Base-by-base conservation (phyloP, 768 basidiomycete genomes). In the Phlebiopsis flavidoalba region DNA sequence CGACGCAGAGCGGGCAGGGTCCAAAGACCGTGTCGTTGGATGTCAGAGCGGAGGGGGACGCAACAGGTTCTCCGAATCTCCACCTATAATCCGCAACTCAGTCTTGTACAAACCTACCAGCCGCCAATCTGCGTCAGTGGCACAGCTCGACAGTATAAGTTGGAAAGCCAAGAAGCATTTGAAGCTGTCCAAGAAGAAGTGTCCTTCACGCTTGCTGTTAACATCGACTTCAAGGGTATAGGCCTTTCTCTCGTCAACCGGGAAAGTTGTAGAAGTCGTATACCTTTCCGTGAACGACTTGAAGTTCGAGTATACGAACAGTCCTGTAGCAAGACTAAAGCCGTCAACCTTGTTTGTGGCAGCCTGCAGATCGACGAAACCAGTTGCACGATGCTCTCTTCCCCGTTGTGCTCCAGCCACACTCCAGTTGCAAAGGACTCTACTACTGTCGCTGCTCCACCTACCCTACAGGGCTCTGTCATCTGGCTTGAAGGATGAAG, bases 301-400 rank as follows among this genome's bases (percentile, higher is more conserved):
- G 58, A 88, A 89, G 66, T 81, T 98, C 61, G 91, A 94, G 66
- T 98, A 95, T 73, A 83, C 80, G 46, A 83, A 90, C 67, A 95
- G 88, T 68, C 75, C 82, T 0, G 79, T 88, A 40, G 88, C n/a
- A n/a, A n/a, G n/a, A n/a, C 92, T 5, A 93, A 95, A 67, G 83
- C 91, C 1, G 78, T 95, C 57, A 91, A 84, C 52, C 43, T 98
- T 37, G 84, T 88, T 8, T 90, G 89, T 69, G 92, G 90, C n/a
- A 87, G 81, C 66, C 79, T 99, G 11, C 95, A 98, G 71, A 83
- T 98, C 61, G 97, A 99, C 75, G n/a, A n/a, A 99, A 98, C 70
- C 97, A 99, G 70, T 83, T 99, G 12, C 96, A 98, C 61, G 97
- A 98, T 60, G 95, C 94, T 17, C 70, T 95, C 12, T 99, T 88